Base-by-base conservation (phyloP, 2,329 filamentous ascomycete species). In the Escovopsis weberi region DNA sequence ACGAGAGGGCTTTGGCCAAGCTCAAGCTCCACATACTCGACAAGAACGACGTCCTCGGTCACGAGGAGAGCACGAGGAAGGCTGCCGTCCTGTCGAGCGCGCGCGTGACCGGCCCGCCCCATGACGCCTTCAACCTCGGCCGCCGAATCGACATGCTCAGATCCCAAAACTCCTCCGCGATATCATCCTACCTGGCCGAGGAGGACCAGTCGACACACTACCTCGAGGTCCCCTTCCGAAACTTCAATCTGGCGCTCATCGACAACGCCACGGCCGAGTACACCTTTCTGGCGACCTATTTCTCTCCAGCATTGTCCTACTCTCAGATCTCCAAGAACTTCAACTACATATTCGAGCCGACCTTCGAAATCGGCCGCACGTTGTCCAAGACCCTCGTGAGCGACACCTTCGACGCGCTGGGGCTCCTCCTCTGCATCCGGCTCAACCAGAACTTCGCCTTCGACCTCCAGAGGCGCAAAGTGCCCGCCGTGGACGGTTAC, bases 211-310 rank as follows among this genome's bases (percentile, higher is more conserved):
- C 77, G 0, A 78, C 78, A 1, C 88, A 96, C 57, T 91, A 94
- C 51, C 73, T 95, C 6, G 91, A 98, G 64, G 73, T 83, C 0
- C 83, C 86, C 0, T 98, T 98, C 60, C 80, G 87, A 35, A 88
- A 94, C 57, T 95, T 94, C 67, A 96, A 96, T 55, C 74, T 94
- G 38, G 89, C 91, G 0, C 69, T 98, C 18, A 74, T 95, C 48
- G 91, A 98, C 62, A 98, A 98, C 53, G 83, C 87, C 1, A 88
- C 84, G 2, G 84, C 88, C 32, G 93, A 98, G 60, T 98, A 96
- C 62, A 87, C 85, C 3, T 96, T 98, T 58, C 72, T 96, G 43
- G 84, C 85, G 1, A 75, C 84, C 12, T 94, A 95, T 66, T 96
- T 98, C 66, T 76, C 82, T 7, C 80, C 86, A 0, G 72, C 82